Conservation (phyloP, 2,329 filamentous ascomycete genomes). For the Tothia fuscella region DNA sequence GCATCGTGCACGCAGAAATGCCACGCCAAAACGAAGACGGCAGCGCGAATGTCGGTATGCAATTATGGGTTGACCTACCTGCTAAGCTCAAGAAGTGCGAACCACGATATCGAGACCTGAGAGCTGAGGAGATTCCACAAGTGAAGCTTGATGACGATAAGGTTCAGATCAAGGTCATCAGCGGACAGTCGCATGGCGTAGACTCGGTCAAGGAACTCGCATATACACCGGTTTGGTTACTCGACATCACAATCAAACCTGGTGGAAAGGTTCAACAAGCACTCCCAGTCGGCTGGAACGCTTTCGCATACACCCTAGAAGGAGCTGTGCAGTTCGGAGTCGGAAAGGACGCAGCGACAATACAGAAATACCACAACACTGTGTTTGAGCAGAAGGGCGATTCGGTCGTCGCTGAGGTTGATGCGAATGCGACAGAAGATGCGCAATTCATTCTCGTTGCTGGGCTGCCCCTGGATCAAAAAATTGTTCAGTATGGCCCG, state of each 20-base stretch:
- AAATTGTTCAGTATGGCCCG: conserved; percentile 72
- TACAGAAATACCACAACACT: conserved; percentile 72
- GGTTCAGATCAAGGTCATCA: conserved; percentile 81
- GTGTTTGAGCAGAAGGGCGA: conserved; percentile 77
- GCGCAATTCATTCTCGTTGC: conserved; percentile 60
- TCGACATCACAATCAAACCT: conserved; percentile 70
- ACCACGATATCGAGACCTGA: conserved; percentile 80
- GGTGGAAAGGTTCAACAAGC: conserved; percentile 67
- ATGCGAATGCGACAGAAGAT: conserved; percentile 50
- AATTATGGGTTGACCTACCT: conserved; percentile 92
- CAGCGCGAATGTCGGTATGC: conserved; percentile 70
- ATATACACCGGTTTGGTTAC: conserved; percentile 94
- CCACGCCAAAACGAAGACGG: conserved; percentile 67
- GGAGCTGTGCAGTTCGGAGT: conserved; percentile 54
- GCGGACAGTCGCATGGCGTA: conserved; percentile 68
- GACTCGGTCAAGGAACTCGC: conserved; percentile 83
- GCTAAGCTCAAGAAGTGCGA: conserved; percentile 73
- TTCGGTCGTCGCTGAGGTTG: conserved; percentile 57
- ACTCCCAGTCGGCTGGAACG: conserved; percentile 73
- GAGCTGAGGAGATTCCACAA: conserved; percentile 64
- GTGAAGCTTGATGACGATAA: conserved; percentile 60
- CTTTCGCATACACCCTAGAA: conserved; percentile 76
- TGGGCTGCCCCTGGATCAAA: conserved; percentile 67
- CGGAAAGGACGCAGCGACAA: conserved; percentile 33
- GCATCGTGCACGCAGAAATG: conserved; percentile 96